Evolutionary conservation across 805 yeast species (phyloP), one percentile per base, ranked within the genome.

Genomic region (Clavispora santaluciae): DNA sequence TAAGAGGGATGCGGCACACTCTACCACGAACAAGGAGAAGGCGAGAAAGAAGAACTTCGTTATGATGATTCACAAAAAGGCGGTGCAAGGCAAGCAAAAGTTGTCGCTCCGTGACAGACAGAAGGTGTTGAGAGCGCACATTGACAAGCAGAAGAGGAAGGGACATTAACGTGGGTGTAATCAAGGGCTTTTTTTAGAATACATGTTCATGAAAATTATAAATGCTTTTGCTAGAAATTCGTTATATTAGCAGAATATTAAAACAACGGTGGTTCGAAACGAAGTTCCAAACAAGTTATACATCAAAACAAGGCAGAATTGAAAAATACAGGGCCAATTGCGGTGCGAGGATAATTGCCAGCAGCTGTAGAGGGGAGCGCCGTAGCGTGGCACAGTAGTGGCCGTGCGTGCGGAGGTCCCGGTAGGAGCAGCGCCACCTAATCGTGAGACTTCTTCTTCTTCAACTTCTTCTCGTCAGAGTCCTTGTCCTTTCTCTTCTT

Each of bases 11-110:
- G 75, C 76, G 41, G 73, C 77, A 13, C 97, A 84, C 60, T 86
- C 95, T 22, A 90, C 98, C 9, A 93, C 99, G 2, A 93, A 93
- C 64, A 81, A 80, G 66, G 97, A 95, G 67, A 93, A 93, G 78
- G 95, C 89, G 18, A 78, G 98, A 64, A 88, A 88, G 88, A 93
- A 93, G 96, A 93, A 93, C 68, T 93, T 89, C 60, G 91, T 93
- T 60, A 93, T 93, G 99, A 86, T 86, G 91, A 86, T 93, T 53
- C 99, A 93, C 66, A 93, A 91, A 70, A 80, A 80, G 56, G 81
- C 86, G 38, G 98, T 93, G 29, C 95, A 86, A 64, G 98, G 98
- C 48, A 93, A 93, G 65, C 90, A 84, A 49, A 86, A 83, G 68
- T 73, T 84, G 75, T 86, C 96, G 42, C 72, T 93, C 54, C 76